Conservation (phyloP, 768 basidiomycete genomes). For the Kondoa subrosea region DNA sequence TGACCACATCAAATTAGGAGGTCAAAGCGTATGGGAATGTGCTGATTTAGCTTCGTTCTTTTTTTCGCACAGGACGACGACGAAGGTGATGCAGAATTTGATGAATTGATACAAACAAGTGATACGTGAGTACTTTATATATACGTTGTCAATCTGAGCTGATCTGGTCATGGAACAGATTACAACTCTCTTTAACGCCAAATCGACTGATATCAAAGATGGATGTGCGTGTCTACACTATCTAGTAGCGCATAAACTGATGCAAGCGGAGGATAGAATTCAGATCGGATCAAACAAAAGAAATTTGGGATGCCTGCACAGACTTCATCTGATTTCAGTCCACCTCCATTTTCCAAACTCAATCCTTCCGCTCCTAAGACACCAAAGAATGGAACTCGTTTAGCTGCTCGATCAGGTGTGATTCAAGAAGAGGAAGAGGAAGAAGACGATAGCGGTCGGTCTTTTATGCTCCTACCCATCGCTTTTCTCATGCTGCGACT, state of each 20-base stretch:
- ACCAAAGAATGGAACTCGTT: background rate
- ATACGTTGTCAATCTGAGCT: background rate
- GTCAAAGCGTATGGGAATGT: background rate
- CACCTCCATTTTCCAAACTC: background rate
- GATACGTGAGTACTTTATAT: background rate
- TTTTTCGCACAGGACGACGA: conserved; percentile 3
- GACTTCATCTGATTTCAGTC: no score
- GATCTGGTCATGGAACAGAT: background rate
- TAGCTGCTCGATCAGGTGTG: background rate
- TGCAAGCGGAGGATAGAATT: background rate
- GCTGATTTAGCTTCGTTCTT: background rate
- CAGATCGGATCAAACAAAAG: background rate
- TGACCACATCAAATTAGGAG: background rate
- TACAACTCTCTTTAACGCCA: background rate
- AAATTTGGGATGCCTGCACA: background rate
- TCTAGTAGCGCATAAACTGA: background rate
- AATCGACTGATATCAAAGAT: background rate
- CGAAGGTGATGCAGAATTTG: background rate
- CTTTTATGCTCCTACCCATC: no score
- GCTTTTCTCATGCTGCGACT: no score
- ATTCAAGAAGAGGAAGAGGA: conserved; percentile 1
- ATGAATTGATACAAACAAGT: background rate
- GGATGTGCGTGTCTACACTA: background rate
- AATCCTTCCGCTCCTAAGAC: background rate
- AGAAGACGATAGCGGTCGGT: background rate